These are phyloP conservation scores for Monosporascus sp. DNA, from an alignment of 2,329 filamentous ascomycete species.

Conservation along the genomic window DNA sequence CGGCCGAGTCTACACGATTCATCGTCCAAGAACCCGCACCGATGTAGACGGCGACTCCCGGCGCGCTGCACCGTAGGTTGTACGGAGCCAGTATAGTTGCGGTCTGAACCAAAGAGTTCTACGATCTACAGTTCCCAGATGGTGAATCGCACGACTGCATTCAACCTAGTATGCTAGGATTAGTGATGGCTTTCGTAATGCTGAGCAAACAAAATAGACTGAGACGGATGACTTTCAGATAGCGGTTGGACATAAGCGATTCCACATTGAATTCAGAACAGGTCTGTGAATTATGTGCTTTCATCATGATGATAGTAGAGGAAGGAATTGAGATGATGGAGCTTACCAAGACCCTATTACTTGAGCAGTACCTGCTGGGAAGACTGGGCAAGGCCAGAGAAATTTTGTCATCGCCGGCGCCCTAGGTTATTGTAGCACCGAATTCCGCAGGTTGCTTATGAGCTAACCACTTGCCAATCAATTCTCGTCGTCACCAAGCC, in stretches of 20 bases:
- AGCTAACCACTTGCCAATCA: constrained; percentile 3
- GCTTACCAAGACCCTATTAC: constrained; percentile 32
- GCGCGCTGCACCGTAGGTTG: no score
- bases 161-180: not conserved
- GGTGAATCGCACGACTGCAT: no score
- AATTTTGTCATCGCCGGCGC: not conserved
- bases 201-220: not conserved
- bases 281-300: constrained; percentile 70
- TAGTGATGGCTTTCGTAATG: constrained; percentile 2
- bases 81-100: no score
- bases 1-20: no score
- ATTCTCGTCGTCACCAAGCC: constrained; percentile 24
- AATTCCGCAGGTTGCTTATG: not conserved
- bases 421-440: not conserved
- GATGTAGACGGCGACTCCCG: no score
- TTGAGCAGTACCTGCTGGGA: not conserved
- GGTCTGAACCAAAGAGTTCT: no score
- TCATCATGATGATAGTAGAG: constrained; percentile 60
- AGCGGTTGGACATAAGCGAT: constrained; percentile 74
- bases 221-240: constrained; percentile 50
- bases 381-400: not conserved
- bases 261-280: constrained; percentile 73
- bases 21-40: no score
- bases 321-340: constrained; percentile 4
- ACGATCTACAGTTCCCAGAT: no score